Evolutionary conservation across 75 land plant genomes (phyloP), one percentile per base, ranked within the genome.

Genomic region (Picea sitchensis): DNA sequence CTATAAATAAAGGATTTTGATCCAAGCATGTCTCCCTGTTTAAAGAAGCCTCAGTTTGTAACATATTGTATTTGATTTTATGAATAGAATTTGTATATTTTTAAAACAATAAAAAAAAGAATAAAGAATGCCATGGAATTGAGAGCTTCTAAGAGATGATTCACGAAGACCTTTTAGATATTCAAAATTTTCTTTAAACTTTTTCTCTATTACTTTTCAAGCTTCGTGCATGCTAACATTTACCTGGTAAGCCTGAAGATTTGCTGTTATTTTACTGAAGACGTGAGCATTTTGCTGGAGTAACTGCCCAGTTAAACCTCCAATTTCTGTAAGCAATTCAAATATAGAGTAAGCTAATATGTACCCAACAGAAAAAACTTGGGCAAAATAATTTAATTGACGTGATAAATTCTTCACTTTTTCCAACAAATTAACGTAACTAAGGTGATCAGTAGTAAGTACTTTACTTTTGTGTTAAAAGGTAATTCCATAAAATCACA

Each of bases 291-390:
- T 95, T 77, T 91, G 88, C 80, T 95, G 94, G 76, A 95, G 89
- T 36, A 95, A 83, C 76, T 93, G 90, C 77, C 98, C 98, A 18
- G 92, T 89, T 31, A 83, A 79, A 30, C 98, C 98, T 64, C 98
- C 98, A 83, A 95, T 93, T 67, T 85, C 98, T 95, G 94, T 75
- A 86, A 75, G 6, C 7, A 17, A 81, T 44, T 75, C 34, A 75
- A 75, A 57, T 47, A 36, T 47, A 47, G 54, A 47, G 54, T 47
- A 47, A 47, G 54, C 54, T 47, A 47, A 47, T 6, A 0, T 68
- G 36, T 3, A 68, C 20, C 15, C 41, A 36, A 12, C 18, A 69
- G 41, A 17, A 7, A 20, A 71, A 41, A 38, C 2, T 20, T 11
- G 7, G 34, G 38, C 20, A 67, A 67, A 67, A 67, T 67, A 34